Conservation (phyloP, 2,329 filamentous ascomycete species). For the Penicillium brevicompactum region DNA sequence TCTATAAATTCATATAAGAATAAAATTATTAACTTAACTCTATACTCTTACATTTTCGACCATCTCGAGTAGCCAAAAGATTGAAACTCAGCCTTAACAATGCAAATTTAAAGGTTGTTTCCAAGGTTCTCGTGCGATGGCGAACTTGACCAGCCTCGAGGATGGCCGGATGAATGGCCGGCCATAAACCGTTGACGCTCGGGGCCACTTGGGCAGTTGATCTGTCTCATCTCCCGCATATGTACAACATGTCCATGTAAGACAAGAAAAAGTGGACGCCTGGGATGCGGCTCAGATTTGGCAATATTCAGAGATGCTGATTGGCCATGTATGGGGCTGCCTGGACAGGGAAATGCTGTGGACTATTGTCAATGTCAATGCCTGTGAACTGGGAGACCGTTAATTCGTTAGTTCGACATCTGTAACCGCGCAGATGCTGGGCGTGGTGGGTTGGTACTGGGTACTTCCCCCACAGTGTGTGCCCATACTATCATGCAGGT, state of each 20-base stretch:
- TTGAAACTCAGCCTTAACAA: no score
- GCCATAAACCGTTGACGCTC: no score
- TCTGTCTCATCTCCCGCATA: background rate
- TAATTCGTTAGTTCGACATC: background rate
- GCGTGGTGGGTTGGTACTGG: background rate
- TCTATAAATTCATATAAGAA: no score
- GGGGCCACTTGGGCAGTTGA: background rate
- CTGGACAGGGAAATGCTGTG: background rate
- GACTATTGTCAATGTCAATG: constrained; percentile 1
- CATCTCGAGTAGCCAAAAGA: background rate
- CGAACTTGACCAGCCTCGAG: no score
- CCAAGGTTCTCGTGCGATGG: no score
- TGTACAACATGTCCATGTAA: background rate
- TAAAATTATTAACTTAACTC: background rate
- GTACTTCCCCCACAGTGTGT: background rate
- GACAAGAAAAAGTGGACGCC: background rate
- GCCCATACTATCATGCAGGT: background rate
- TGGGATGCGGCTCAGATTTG: background rate
- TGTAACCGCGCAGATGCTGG: constrained; percentile 12
- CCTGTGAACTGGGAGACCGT: background rate
- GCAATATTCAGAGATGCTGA: background rate
- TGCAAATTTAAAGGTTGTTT: no score
- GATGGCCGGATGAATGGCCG: no score
- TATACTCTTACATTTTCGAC: background rate
- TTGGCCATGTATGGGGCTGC: background rate